Evolutionary conservation across 169 alveolate species (phyloP).

Genomic region (Condylostoma magnum): DNA sequence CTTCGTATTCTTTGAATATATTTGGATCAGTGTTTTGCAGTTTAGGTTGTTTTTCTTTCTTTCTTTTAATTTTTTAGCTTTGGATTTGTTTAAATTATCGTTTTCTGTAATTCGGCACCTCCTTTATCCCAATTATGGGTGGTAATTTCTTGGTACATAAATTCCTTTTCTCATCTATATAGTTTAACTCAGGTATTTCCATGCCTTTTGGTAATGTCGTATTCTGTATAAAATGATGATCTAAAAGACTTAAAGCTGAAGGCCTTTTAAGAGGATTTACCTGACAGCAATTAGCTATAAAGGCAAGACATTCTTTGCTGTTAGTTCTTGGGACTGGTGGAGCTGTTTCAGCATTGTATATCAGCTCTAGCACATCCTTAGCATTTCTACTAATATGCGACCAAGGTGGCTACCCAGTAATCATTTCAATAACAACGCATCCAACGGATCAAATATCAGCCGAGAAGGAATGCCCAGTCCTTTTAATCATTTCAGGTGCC

Average conservation of each 20-base stretch:
- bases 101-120: no score
- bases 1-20: no score
- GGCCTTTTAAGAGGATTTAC: neutral
- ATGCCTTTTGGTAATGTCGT: no score
- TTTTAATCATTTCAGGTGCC: slow-evolving; percentile 84
- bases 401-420: slow-evolving; percentile 81
- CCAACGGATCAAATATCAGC: slow-evolving; percentile 89
- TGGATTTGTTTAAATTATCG: no score
- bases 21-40: no score
- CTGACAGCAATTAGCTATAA: neutral
- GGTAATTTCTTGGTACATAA: no score
- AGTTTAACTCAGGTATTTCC: no score
- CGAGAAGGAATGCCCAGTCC: slow-evolving; percentile 51
- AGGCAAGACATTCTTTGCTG: neutral
- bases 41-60: no score
- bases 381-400: slow-evolving; percentile 6
- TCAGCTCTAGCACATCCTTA: neutral
- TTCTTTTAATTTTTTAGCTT: no score
- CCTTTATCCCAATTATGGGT: no score
- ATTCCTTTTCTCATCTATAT: no score
- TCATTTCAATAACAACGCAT: slow-evolving; percentile 82
- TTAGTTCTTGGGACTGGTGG: neutral
- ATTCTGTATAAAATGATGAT: slow-evolving; percentile 2
- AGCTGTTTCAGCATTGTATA: neutral
- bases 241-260: neutral